Percentiles rank a stretch among this genome's conserved stretches.
Evolutionary conservation across 2,329 filamentous ascomycete species (phyloP).

Genomic region (Aspergillus brunneoviolaceus): DNA sequence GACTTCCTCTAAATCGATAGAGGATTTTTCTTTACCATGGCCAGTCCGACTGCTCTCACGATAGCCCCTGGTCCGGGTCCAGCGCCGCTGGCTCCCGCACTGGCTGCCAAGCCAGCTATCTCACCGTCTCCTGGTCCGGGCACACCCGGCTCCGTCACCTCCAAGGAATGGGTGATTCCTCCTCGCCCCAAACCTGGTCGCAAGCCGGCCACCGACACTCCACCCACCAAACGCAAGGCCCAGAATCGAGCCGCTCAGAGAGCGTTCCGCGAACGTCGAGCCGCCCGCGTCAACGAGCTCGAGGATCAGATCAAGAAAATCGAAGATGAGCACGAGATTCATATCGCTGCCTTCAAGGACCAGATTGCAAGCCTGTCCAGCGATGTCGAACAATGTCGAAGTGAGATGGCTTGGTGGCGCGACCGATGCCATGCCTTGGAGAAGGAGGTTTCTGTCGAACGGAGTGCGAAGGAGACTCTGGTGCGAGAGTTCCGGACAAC

Average conservation of each 20-base stretch:
- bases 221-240: slow-evolving; percentile 87
- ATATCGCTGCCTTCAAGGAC: slow-evolving; percentile 54
- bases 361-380: slow-evolving; percentile 58
- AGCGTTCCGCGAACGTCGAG: slow-evolving; percentile 83
- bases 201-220: slow-evolving; percentile 90
- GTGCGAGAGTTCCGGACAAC: slow-evolving; percentile 43
- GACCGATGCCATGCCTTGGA: slow-evolving; percentile 62
- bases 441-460: slow-evolving; percentile 54
- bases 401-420: slow-evolving; percentile 47
- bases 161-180: slow-evolving; percentile 82
- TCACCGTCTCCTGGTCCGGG: slow-evolving; percentile 41
- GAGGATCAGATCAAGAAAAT: slow-evolving; percentile 52
- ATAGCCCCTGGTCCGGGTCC: slow-evolving; percentile 42
- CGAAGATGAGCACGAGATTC: slow-evolving; percentile 48
- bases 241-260: slow-evolving; percentile 92
- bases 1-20: slow-evolving; percentile 18
- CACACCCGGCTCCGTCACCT: slow-evolving; percentile 61
- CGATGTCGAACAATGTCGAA: slow-evolving; percentile 65
- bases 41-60: slow-evolving; percentile 33
- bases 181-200: slow-evolving; percentile 85
- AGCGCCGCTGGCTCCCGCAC: slow-evolving; percentile 36
- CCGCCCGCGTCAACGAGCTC: slow-evolving; percentile 74
- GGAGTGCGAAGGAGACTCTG: slow-evolving; percentile 44
- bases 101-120: slow-evolving; percentile 41
- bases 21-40: slow-evolving; percentile 23